Evolutionary conservation across 805 yeast species (phyloP).

Genomic region (Myxozyma geophila): DNA sequence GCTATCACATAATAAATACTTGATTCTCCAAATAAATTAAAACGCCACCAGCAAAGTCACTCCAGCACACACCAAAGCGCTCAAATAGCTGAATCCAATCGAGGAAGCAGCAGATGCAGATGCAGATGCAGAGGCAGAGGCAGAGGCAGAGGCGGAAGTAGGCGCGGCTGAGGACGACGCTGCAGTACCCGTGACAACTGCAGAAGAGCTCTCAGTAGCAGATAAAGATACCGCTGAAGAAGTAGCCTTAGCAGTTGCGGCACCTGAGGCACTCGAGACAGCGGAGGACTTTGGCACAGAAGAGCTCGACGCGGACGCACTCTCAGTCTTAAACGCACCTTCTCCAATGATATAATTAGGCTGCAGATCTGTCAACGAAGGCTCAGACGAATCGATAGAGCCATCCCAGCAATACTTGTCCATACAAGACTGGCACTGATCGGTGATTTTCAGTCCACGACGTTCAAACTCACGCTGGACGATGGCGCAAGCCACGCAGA

Average conservation of each 20-base stretch:
- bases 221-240: not conserved
- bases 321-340: not conserved
- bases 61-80: too few species aligned
- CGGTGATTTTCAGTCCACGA: constrained; percentile 58
- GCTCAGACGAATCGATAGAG: constrained; percentile 8
- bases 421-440: constrained; percentile 75
- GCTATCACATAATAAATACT: not conserved
- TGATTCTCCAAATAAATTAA: too few species aligned
- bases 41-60: too few species aligned
- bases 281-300: not conserved
- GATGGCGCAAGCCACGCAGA: constrained; percentile 83
- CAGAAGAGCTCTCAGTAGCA: not conserved
- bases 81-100: too few species aligned
- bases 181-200: too few species aligned
- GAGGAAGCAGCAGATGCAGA: not conserved
- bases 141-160: constrained; percentile 4
- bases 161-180: not conserved
- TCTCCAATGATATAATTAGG: constrained; percentile 2
- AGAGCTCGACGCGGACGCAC: not conserved
- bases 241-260: constrained; percentile 3
- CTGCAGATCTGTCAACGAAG: not conserved
- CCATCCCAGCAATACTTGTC: constrained; percentile 72
- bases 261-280: not conserved
- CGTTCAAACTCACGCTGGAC: constrained; percentile 79
- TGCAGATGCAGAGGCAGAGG: not conserved